Evolutionary conservation across 1,139 yeast species (phyloP).

Genomic region (Sugiyamaella pinicola): DNA sequence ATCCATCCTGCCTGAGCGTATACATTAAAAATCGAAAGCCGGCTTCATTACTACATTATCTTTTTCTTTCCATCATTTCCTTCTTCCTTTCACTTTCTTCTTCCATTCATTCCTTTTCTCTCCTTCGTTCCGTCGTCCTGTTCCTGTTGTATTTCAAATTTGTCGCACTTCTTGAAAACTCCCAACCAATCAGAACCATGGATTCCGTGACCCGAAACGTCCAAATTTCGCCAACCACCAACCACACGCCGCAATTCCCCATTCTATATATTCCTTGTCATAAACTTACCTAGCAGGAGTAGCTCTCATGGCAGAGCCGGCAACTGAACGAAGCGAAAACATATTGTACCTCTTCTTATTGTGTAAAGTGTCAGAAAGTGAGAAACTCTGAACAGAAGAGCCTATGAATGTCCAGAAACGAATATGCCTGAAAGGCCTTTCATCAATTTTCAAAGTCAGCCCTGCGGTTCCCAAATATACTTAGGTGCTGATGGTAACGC

Average conservation of each 20-base stretch:
- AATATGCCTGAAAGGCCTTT: conserved; percentile 6
- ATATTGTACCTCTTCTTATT: conserved; percentile 21
- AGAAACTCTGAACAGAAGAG: conserved; percentile 4
- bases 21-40: too few species aligned
- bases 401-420: conserved; percentile 12
- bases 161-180: conserved; percentile 10
- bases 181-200: conserved; percentile 21
- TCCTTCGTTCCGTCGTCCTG: not conserved
- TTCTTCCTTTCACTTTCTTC: not conserved
- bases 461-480: not conserved
- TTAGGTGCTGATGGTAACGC: conserved; percentile 3
- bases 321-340: conserved; percentile 39
- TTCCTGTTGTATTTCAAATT: conserved; percentile 2
- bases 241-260: conserved; percentile 1
- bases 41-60: too few species aligned
- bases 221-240: conserved; percentile 4
- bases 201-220: conserved; percentile 12
- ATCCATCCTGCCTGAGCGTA: not conserved
- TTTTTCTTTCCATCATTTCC: not conserved
- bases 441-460: not conserved
- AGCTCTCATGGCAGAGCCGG: conserved; percentile 32
- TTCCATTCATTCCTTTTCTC: not conserved
- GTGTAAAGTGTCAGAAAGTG: conserved; percentile 3
- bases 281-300: conserved; percentile 31
- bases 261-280: not conserved